Evolutionary conservation across 208 protist genomes (phyloP).

Genomic region (Leptomonas pyrrhocoris): DNA sequence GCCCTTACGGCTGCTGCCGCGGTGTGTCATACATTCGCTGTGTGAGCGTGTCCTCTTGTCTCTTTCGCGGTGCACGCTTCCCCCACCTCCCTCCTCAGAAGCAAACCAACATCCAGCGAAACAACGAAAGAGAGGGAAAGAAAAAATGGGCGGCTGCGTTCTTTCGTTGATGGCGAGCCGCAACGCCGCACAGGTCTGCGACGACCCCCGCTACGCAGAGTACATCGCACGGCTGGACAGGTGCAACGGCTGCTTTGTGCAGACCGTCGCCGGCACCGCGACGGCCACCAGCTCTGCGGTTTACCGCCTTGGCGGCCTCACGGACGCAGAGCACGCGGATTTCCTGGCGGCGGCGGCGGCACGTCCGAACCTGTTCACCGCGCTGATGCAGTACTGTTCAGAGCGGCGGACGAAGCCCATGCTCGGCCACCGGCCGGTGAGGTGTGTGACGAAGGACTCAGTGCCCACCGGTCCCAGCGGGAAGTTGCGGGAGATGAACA

Average conservation of each 20-base stretch:
- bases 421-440: constrained; percentile 44
- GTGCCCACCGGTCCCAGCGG: constrained; percentile 36
- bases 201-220: constrained; percentile 30
- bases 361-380: constrained; percentile 25
- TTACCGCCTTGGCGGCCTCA: constrained; percentile 50
- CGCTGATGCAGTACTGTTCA: constrained; percentile 25
- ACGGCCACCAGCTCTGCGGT: constrained; percentile 46
- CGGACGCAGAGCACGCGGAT: constrained; percentile 20
- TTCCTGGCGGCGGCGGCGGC: constrained; percentile 16
- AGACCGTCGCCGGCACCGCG: constrained; percentile 50
- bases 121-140: constrained; percentile 1
- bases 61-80: too few relatives aligned
- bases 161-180: constrained; percentile 44
- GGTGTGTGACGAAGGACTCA: constrained; percentile 26
- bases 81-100: not conserved
- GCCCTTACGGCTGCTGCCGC: too few relatives aligned
- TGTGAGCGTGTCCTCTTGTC: too few relatives aligned
- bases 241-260: constrained; percentile 31
- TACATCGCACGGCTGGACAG: constrained; percentile 19
- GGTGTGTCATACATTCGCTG: too few relatives aligned
- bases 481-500: constrained; percentile 30
- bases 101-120: not conserved
- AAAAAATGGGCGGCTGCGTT: constrained; percentile 53
- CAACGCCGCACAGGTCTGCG: constrained; percentile 29
- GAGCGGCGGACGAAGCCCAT: constrained; percentile 32